Evolutionary conservation across 2,329 filamentous ascomycete species (phyloP), one percentile per base, ranked within the genome.

Genomic region (Sphaerulina populicola): DNA sequence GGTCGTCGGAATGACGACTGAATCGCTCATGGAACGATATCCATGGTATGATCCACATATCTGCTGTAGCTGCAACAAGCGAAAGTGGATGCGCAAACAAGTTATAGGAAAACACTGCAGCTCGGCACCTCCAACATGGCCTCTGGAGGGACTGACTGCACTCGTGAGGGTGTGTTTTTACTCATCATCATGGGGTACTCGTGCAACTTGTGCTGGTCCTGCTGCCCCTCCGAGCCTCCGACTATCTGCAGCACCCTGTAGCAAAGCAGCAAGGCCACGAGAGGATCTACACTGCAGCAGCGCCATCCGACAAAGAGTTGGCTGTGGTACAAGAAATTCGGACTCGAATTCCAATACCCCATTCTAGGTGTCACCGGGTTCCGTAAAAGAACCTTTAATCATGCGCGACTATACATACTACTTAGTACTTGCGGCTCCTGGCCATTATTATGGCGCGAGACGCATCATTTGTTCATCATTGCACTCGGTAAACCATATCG

Each of bases 381-480:
- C 23, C 23, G 12, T 35, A n/a, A 35, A 35, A 27, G 15, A 10
- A 18, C 12, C 11, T 18, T 41, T 12, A 41, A 23, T 8, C 40
- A 37, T 38, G 9, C 23, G 18, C 23, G 46, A 48, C 5, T 6
- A 1, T 27, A 27, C 5, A 27, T 27, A 27, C 23, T 29, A 47
- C 46, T 23, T 27, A 27, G 3, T 29, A 47, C 46, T 23, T 44
- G 44, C 44, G 50, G 50, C 47, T 52, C 44, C 43, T 23, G 4
- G 39, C 39, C 12, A 41, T 41, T 41, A 7, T 42, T 27, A 18
- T 18, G 18, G 18, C 18, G 46, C 31, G 23, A 33, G 44, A 36
- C 31, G 18, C 31, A 33, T 44, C 41, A 12, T 7, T 10, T 43
- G 41, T 5, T 3, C 18, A 18, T 36, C 48, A 42, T 35, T 30